Conservation (phyloP, 2,329 filamentous ascomycete genomes). For the Alternaria sp. region DNA sequence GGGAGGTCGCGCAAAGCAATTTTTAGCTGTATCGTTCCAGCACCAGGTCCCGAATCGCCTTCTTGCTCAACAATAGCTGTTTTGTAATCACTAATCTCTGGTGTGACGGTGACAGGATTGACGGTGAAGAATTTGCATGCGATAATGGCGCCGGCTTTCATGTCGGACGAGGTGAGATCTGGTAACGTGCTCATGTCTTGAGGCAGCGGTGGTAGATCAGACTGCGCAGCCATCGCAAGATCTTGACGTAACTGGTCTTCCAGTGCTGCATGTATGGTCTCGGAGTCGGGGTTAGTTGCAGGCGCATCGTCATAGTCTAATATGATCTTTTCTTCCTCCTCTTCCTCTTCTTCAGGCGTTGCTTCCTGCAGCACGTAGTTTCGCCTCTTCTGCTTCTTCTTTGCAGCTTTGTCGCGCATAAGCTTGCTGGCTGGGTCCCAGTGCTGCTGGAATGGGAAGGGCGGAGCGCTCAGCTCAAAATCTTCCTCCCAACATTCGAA, state of each 20-base stretch:
- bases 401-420: conserved; percentile 66
- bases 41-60: conserved; percentile 53
- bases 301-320: conserved; percentile 48
- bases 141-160: conserved; percentile 69
- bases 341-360: conserved; percentile 54
- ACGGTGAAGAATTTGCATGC: conserved; percentile 71
- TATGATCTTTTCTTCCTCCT: conserved; percentile 37
- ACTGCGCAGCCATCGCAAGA: conserved; percentile 56
- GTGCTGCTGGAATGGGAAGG: conserved; percentile 88
- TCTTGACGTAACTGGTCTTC: conserved; percentile 50
- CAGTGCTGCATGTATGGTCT: conserved; percentile 32
- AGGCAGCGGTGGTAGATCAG: conserved; percentile 72
- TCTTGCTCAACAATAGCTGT: conserved; percentile 70
- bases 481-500: conserved; percentile 79
- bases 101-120: conserved; percentile 71
- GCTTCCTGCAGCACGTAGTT: conserved; percentile 44
- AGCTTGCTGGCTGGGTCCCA: conserved; percentile 81
- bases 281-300: conserved; percentile 29
- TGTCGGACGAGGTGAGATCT: conserved; percentile 58
- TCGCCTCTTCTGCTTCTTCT: conserved; percentile 62
- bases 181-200: conserved; percentile 65
- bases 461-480: conserved; percentile 73
- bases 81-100: conserved; percentile 67
- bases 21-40: conserved; percentile 66
- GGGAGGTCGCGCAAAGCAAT: conserved; percentile 75